These are phyloP conservation scores for Tricladium varicosporioides DNA, from an alignment of 2,329 filamentous ascomycete genomes.

Conservation along the genomic window DNA sequence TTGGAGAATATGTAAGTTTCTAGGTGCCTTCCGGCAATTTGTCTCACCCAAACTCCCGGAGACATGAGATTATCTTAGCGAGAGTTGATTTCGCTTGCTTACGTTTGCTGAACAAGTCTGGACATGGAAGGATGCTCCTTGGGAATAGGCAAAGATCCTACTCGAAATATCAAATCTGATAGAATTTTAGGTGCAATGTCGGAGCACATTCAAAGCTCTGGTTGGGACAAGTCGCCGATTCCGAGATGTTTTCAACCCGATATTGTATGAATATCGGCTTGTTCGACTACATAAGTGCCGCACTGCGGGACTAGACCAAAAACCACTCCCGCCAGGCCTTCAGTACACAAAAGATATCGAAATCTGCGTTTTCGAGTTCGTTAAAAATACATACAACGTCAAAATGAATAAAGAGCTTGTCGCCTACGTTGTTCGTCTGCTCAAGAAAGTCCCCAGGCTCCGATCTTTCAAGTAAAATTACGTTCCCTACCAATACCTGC, in stretches of 20 bases:
- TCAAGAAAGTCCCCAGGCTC: slow-evolving; percentile 13
- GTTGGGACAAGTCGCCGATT: slow-evolving; percentile 23
- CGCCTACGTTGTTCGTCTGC: slow-evolving; percentile 6
- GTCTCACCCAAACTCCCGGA: too few species aligned
- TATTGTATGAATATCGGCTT: neutral
- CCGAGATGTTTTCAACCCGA: neutral
- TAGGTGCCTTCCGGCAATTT: too few species aligned
- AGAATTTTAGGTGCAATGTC: slow-evolving; percentile 6
- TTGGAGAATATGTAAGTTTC: too few species aligned
- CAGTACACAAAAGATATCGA: slow-evolving; percentile 8
- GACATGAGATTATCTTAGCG: too few species aligned
- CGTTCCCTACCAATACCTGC: neutral
- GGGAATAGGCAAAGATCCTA: too few species aligned
- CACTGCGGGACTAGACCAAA: neutral
- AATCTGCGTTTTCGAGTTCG: slow-evolving; percentile 4
- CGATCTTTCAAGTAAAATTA: slow-evolving; percentile 8
- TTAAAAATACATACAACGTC: neutral
- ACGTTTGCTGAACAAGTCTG: too few species aligned
- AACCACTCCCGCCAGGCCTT: neutral
- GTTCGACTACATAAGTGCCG: neutral
- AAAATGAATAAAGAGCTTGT: slow-evolving; percentile 5
- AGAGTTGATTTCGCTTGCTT: too few species aligned
- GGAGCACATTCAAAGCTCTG: slow-evolving; percentile 29
- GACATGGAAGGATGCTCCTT: too few species aligned
- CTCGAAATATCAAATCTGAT: neutral